Evolutionary conservation across 2,329 filamentous ascomycete species (phyloP).

Genomic region (Neobulgaria alba): DNA sequence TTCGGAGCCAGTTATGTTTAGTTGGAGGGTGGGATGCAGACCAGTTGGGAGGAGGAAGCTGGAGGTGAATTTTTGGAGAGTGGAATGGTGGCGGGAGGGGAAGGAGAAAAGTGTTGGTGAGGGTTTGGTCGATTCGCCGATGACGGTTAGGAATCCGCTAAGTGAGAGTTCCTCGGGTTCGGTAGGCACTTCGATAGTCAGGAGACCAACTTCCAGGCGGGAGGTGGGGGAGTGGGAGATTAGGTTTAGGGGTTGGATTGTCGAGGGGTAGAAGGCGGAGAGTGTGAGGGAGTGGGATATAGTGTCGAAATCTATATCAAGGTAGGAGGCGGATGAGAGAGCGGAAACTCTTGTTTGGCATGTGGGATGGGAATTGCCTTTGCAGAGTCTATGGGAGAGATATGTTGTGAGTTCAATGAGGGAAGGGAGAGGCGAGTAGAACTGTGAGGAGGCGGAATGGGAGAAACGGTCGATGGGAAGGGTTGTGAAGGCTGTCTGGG

Average conservation of each 20-base stretch:
- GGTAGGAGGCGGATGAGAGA: constrained; percentile 46
- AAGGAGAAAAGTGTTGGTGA: constrained; percentile 77
- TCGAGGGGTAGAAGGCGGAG: constrained; percentile 53
- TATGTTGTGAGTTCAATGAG: constrained; percentile 47
- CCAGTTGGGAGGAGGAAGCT: constrained; percentile 65
- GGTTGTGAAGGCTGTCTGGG: constrained; percentile 51
- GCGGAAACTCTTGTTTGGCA: constrained; percentile 43
- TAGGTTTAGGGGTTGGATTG: constrained; percentile 18
- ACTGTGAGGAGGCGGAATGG: constrained; percentile 58
- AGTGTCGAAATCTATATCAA: constrained; percentile 73
- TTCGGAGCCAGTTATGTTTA: constrained; percentile 48
- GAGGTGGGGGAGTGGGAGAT: constrained; percentile 30
- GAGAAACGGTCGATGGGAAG: constrained; percentile 53
- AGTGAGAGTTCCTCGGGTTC: constrained; percentile 69
- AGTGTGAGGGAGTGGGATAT: constrained; percentile 57
- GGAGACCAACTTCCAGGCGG: constrained; percentile 74
- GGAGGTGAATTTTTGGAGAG: constrained; percentile 48
- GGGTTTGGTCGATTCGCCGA: constrained; percentile 59
- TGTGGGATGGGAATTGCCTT: constrained; percentile 29
- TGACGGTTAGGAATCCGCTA: constrained; percentile 65
- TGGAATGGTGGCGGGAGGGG: constrained; percentile 64
- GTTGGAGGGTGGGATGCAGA: constrained; percentile 71
- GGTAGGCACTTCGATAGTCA: constrained; percentile 55
- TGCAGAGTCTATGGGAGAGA: constrained; percentile 44
- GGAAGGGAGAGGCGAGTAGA: constrained; percentile 55